phyloP scores from a whole-genome alignment of 2,329 filamentous ascomycete species.

The Hypoxylon sp. region DNA sequence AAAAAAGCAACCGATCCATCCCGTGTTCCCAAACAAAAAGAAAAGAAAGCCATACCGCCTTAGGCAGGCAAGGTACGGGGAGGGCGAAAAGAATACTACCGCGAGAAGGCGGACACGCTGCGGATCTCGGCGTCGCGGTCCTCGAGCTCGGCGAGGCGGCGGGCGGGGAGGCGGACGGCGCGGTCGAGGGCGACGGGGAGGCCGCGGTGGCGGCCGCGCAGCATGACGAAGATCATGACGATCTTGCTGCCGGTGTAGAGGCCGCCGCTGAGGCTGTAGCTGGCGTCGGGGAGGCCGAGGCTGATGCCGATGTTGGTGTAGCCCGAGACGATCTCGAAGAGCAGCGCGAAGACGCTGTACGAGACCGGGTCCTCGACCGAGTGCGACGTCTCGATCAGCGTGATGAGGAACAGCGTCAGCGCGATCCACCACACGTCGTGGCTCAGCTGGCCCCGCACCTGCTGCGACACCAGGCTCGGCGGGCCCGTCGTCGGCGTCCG shows the following conservation, averaged over 20 bases:
- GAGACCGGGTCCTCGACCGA: constrained; percentile 59
- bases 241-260: constrained; percentile 65
- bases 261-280: constrained; percentile 63
- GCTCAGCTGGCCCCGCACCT: constrained; percentile 69
- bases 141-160: constrained; percentile 37
- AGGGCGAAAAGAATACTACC: background rate
- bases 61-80: too few relatives aligned
- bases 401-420: constrained; percentile 66
- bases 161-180: constrained; percentile 55
- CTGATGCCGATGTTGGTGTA: constrained; percentile 71
- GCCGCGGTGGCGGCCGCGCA: constrained; percentile 64
- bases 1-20: too few relatives aligned
- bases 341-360: constrained; percentile 67
- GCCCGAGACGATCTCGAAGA: constrained; percentile 64
- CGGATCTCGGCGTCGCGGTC: constrained; percentile 48
- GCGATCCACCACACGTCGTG: constrained; percentile 74
- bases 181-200: constrained; percentile 64
- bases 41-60: too few relatives aligned
- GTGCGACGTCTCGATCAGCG: constrained; percentile 65
- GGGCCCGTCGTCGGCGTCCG: constrained; percentile 21
- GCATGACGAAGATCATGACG: constrained; percentile 64
- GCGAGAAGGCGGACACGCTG: constrained; percentile 24
- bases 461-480: constrained; percentile 58
- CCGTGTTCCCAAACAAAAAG: too few relatives aligned
- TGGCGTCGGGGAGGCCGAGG: constrained; percentile 60